Evolutionary conservation across 1,284 basidiomycete species (phyloP).

Genomic region (Ustilago xerochloae): DNA sequence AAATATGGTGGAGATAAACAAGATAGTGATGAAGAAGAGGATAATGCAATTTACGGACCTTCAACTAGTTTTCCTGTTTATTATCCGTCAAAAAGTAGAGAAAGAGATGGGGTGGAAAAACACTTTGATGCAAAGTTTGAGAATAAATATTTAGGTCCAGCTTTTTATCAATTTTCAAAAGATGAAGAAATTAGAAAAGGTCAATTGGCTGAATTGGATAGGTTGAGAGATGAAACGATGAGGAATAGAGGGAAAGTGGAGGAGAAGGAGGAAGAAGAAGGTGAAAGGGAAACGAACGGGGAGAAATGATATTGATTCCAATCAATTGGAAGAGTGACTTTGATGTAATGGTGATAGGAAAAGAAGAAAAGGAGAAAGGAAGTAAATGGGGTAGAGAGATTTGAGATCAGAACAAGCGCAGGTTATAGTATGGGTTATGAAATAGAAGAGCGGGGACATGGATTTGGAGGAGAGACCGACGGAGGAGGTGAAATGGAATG

Average conservation of each 20-base stretch:
- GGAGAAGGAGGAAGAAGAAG: neutral
- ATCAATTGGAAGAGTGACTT: too few species aligned
- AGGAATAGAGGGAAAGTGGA: slow-evolving; percentile 69
- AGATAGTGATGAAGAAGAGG: neutral
- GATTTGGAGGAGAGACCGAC: too few species aligned
- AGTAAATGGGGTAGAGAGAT: too few species aligned
- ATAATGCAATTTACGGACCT: slow-evolving; percentile 54
- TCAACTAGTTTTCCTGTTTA: slow-evolving; percentile 81
- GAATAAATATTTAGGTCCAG: slow-evolving; percentile 86
- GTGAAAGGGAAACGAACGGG: neutral
- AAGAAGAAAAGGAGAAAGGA: neutral
- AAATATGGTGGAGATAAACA: slow-evolving; percentile 67
- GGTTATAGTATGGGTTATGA: too few species aligned
- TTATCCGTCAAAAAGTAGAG: slow-evolving; percentile 70
- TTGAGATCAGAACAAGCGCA: too few species aligned
- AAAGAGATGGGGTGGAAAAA: neutral
- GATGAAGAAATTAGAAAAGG: slow-evolving; percentile 79
- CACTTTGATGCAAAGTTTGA: slow-evolving; percentile 87
- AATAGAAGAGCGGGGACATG: too few species aligned
- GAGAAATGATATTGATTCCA: too few species aligned
- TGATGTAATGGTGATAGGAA: too few species aligned
- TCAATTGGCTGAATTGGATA: slow-evolving; percentile 82
- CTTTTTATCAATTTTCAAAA: slow-evolving; percentile 85
- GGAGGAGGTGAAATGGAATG: too few species aligned
- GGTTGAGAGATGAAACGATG: slow-evolving; percentile 79